phyloP scores from a whole-genome alignment of 2,329 filamentous ascomycete species.

The Cyphellophora europaea region DNA sequence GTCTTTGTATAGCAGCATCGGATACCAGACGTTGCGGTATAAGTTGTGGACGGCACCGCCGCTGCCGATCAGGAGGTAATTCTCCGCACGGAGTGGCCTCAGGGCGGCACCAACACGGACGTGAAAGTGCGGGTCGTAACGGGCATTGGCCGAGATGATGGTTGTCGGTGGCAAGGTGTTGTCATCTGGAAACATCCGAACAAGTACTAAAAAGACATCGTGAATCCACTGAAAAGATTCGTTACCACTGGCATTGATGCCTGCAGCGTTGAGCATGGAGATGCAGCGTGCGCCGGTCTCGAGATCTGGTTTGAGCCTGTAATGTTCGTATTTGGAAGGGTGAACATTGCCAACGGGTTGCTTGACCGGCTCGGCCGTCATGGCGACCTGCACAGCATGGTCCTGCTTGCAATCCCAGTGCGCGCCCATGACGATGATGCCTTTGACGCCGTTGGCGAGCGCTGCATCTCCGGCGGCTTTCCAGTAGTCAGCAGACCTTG shows the following conservation, averaged over 20 bases:
- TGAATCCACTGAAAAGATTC: conserved; percentile 59
- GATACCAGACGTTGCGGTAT: conserved; percentile 56
- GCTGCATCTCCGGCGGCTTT: conserved; percentile 55
- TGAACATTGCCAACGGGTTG: conserved; percentile 58
- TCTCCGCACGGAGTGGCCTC: conserved; percentile 44
- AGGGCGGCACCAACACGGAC: conserved; percentile 49
- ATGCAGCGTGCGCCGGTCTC: conserved; percentile 41
- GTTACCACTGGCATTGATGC: conserved; percentile 46
- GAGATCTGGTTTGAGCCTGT: conserved; percentile 52
- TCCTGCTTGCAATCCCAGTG: conserved; percentile 54
- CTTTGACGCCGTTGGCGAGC: conserved; percentile 48
- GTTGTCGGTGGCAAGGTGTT: conserved; percentile 55
- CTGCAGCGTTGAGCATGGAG: conserved; percentile 37
- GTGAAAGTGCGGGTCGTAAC: conserved; percentile 49
- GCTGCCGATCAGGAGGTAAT: conserved; percentile 49
- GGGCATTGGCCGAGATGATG: conserved; percentile 45
- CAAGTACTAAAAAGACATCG: conserved; percentile 58
- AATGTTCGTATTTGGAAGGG: conserved; percentile 54
- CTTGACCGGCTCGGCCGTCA: conserved; percentile 51
- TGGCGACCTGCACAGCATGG: conserved; percentile 47
- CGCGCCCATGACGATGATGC: conserved; percentile 58
- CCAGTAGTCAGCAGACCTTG: conserved; percentile 54
- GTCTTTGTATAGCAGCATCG: conserved; percentile 54
- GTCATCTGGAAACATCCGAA: conserved; percentile 50
- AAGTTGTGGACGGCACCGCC: conserved; percentile 63